A percentile compares a stretch with the other conserved stretches of the same genome.
Conservation (phyloP, 768 basidiomycete genomes). For the Collybiopsis confluens region DNA sequence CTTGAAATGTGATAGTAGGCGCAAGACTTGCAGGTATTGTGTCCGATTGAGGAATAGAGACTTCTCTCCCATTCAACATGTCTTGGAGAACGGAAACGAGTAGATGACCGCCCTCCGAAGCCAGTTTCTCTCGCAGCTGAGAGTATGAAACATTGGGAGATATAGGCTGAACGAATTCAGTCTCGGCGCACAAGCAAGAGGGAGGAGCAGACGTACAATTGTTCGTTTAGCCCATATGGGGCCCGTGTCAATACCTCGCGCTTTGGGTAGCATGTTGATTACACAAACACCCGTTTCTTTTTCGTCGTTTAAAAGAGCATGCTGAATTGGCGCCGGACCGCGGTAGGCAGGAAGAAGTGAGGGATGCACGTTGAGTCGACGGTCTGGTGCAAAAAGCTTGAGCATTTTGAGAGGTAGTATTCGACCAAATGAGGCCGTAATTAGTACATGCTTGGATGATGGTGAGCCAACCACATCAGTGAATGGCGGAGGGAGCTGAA, state of each 20-base stretch:
- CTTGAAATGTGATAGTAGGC: constrained; percentile 49
- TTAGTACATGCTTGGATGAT: constrained; percentile 48
- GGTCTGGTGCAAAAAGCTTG: constrained; percentile 48
- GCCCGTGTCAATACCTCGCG: constrained; percentile 76
- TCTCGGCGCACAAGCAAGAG: neutral
- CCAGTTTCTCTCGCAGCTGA: constrained; percentile 54
- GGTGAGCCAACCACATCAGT: constrained; percentile 18
- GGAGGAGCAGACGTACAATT: constrained; percentile 36
- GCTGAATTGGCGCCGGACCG: constrained; percentile 91
- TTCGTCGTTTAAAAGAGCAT: constrained; percentile 66
- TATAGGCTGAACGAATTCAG: constrained; percentile 39
- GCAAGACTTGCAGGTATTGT: constrained; percentile 43
- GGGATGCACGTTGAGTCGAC: constrained; percentile 84
- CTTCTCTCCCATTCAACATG: constrained; percentile 50
- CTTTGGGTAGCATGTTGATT: constrained; percentile 66
- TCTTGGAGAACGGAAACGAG: constrained; percentile 68
- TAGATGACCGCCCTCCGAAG: constrained; percentile 59
- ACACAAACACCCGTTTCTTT: constrained; percentile 76
- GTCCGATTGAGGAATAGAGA: constrained; percentile 41
- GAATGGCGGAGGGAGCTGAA: constrained; percentile 38
- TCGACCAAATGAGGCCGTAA: constrained; percentile 90
- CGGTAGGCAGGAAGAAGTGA: constrained; percentile 83
- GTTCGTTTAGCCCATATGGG: constrained; percentile 53
- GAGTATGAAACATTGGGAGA: constrained; percentile 48
- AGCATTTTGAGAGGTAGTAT: constrained; percentile 69